Percentiles rank a stretch among this genome's conserved stretches.
Evolutionary conservation across 352 stramenopile genomes (phyloP).

Genomic region (Elongisporangium senticosum): DNA sequence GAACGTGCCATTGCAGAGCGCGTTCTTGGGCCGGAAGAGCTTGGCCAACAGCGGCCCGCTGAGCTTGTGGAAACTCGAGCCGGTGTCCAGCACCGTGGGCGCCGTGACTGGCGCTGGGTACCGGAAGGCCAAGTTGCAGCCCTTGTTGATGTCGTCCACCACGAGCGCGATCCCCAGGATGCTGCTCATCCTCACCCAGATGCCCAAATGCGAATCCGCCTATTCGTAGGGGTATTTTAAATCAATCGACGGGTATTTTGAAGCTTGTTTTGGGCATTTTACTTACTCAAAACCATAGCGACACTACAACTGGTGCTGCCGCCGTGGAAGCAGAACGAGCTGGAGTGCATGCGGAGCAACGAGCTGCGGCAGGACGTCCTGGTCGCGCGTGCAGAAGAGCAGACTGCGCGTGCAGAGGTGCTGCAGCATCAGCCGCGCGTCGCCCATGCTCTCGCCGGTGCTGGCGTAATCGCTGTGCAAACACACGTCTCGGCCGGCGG

Average conservation of each 20-base stretch:
- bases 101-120: conserved; percentile 58
- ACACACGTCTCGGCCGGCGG: conserved; percentile 20
- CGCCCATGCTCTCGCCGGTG: conserved; percentile 1
- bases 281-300: not conserved
- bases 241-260: not conserved
- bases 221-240: not conserved
- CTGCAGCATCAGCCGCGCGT: conserved; percentile 36
- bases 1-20: conserved; percentile 82
- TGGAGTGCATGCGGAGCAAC: not conserved
- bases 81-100: conserved; percentile 16
- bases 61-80: conserved; percentile 74
- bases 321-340: not conserved
- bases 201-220: not conserved
- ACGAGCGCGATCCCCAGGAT: conserved; percentile 75
- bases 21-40: conserved; percentile 85
- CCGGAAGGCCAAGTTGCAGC: conserved; percentile 81
- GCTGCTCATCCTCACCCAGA: conserved; percentile 15
- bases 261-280: not conserved
- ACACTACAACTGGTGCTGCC: not conserved
- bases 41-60: conserved; percentile 75
- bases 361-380: conserved; percentile 30
- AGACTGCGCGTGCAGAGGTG: conserved; percentile 48
- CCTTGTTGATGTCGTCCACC: conserved; percentile 87
- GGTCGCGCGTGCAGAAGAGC: conserved; percentile 31
- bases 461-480: conserved; percentile 12